Base-by-base conservation (phyloP, 2,329 filamentous ascomycete species). In the Trichophyton mentagrophytes region DNA sequence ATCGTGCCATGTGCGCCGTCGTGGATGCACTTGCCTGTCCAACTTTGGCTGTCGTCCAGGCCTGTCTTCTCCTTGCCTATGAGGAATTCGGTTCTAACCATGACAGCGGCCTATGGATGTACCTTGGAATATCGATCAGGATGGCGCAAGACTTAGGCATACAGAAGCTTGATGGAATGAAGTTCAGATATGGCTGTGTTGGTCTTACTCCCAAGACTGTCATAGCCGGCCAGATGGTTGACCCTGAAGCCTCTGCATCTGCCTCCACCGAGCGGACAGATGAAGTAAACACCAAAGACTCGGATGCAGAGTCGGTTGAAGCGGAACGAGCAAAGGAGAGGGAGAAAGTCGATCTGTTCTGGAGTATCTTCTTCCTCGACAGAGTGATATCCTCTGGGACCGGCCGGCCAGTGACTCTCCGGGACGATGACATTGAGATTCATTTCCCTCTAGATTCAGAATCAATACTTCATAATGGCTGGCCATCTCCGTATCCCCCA, bases 21-120 rank as follows among this genome's bases (percentile, higher is more conserved):
- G 85, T 91, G 3, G 89, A 95, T 66, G 88, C 87, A 0, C 90
- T 95, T 64, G 83, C 88, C 0, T 93, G 87, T 63, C 90, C 90
- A 0, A 90, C 86, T 1, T 85, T 95, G 0, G 87, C 87, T 25
- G 89, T 89, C 8, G 88, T 93, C 0, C 90, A 95, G 67, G 89
- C 90, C 0, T 90, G 87, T 57, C 74, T 95, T 9, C 76, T 96
- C 30, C 82, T 96, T 74, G 90, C 89, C 0, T 95, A 95, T 68
- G 89, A 95, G 66, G 87, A 91, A 49, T 95, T 96, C 66, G 90
- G 90, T 0, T 88, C 88, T 9, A 89, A 89, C 65, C 88, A 91
- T 67, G 90, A 95, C 68, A 95, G 89, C 70, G 89, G 89, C 0
- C 73, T 96, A 5, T 96, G 90, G 90, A 95, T 95, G 89, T 95